phyloP scores from a whole-genome alignment of 768 basidiomycete genomes.

The Suillus weaverae region DNA sequence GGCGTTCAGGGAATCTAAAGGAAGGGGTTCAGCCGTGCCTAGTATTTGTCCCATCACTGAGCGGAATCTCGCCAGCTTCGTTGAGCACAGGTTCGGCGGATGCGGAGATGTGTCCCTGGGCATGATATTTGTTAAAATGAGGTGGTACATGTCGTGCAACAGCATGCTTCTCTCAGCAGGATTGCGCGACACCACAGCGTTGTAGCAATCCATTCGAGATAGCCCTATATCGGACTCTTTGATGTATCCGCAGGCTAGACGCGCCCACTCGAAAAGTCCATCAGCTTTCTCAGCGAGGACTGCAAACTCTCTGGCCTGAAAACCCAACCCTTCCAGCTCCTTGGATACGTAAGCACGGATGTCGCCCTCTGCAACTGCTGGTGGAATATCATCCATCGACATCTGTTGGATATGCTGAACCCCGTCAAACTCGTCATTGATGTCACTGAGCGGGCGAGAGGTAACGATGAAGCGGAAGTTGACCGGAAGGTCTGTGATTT shows the following conservation, averaged over 20 bases:
- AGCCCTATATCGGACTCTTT: background rate
- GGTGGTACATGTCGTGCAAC: background rate
- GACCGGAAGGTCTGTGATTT: background rate
- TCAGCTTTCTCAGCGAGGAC: background rate
- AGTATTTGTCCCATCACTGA: constrained; percentile 7
- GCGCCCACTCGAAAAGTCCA: constrained; percentile 5
- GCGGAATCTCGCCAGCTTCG: background rate
- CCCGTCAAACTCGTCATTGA: background rate
- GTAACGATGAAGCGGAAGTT: constrained; percentile 13
- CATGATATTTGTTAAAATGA: background rate
- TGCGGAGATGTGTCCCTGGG: background rate
- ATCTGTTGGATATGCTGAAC: background rate
- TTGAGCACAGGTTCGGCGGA: background rate
- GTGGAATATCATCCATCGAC: background rate
- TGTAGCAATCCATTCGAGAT: background rate
- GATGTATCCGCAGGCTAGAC: constrained; percentile 8
- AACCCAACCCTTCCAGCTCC: background rate
- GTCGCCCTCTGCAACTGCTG: background rate
- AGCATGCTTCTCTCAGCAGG: background rate
- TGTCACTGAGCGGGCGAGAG: background rate
- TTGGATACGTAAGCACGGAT: background rate
- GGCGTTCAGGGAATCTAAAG: background rate
- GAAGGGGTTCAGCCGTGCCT: background rate
- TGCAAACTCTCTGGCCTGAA: background rate
- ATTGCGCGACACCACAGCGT: background rate